Percentiles rank a stretch among this genome's conserved stretches.
Conservation (phyloP, 306 rosid genomes). For the Fagus crenata region DNA sequence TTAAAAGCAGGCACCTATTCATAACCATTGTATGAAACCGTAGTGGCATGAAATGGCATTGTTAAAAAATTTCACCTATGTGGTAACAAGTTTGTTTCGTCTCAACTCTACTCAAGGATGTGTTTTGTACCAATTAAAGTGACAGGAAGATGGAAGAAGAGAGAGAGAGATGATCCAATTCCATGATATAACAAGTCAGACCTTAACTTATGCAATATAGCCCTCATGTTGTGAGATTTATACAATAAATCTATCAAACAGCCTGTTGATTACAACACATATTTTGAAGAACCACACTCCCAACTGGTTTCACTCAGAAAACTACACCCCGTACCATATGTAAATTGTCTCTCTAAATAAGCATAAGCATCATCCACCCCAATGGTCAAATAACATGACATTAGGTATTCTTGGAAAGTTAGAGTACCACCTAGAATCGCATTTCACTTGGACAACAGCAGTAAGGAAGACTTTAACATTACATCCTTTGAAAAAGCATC, state of each 20-base stretch:
- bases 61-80: not conserved
- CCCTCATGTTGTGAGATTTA: not conserved
- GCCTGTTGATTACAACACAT: not conserved
- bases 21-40: not conserved
- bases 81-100: constrained; percentile 6
- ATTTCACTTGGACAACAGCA: not conserved
- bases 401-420: not conserved
- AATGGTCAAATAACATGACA: not conserved
- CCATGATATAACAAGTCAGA: not conserved
- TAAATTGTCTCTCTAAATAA: not conserved
- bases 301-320: not conserved
- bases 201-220: not conserved
- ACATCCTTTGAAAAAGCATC: too few species aligned
- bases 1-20: constrained; percentile 1
- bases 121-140: not conserved
- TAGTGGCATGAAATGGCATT: not conserved
- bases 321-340: not conserved
- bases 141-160: not conserved
- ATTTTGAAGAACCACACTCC: not conserved
- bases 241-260: not conserved
- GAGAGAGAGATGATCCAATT: not conserved
- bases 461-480: too few species aligned
- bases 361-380: not conserved
- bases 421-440: constrained; percentile 7
- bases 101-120: not conserved